Evolutionary conservation across 345 rosid genomes (phyloP), one percentile per base, ranked within the genome.

Genomic region (Hibiscus mutabilis): DNA sequence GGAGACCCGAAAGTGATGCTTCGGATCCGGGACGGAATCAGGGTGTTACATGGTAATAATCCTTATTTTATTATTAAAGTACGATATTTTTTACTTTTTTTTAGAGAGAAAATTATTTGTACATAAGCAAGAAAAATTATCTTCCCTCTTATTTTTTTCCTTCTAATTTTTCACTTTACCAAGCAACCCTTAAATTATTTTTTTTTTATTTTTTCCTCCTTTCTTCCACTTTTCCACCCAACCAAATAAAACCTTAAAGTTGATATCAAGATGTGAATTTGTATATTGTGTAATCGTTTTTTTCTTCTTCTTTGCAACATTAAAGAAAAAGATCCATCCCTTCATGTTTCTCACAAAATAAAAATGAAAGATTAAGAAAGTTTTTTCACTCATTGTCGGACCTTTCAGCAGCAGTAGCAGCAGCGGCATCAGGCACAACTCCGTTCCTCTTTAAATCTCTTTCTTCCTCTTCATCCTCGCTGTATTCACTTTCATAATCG

Each of bases 401-500:
- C 16, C 44, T 49, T 67, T 67, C 57, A 29, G 44, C 40, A 44
- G 31, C 24, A 5, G 10, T n/a, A n/a, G n/a, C n/a, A n/a, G n/a
- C 71, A 29, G 12, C 35, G 42, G 4, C 71, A 29, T 7, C 33
- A 24, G 58, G 16, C 24, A 51, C 16, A 49, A 56, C 70, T 49
- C 70, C 42, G 2, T 67, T 16, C n/a, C 59, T 51, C 16, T 47
- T 67, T 3, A 59, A 25, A 47, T 65, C 69, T 7, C 3, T 22
- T 44, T 46, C 56, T 6, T 68, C 71, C 44, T 51, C 18, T 37
- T 40, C 60, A 2, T 68, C 71, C n/a, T 68, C 60, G 0, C 71
- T 68, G 16, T 68, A 68, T 51, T 68, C 59, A 18, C 71, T 68
- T 60, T 68, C 71, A 51, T 68, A 68, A 52, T 68, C 71, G 31